Percentiles rank a stretch among this genome's conserved stretches.
phyloP scores from a whole-genome alignment of 345 rosid genomes.

The Eutrema heterophyllum region DNA sequence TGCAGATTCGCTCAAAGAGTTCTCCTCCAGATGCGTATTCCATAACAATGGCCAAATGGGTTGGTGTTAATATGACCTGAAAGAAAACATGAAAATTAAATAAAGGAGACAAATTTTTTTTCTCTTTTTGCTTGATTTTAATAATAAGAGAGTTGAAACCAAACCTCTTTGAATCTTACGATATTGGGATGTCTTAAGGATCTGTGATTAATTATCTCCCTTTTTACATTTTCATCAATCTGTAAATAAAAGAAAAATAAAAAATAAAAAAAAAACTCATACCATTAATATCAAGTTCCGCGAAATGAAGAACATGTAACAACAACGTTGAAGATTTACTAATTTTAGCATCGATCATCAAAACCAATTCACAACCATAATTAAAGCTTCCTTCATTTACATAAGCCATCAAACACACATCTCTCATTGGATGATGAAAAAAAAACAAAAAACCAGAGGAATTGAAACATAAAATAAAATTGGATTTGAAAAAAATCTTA shows the following conservation, averaged over 20 bases:
- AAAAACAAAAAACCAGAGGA: neutral
- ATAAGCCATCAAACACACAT: neutral
- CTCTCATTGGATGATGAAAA: neutral
- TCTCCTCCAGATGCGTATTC: slow-evolving; percentile 95
- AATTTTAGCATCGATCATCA: neutral
- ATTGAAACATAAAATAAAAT: neutral
- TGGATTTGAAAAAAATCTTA: neutral
- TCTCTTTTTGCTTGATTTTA: neutral
- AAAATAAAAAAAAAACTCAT: neutral
- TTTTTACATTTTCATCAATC: slow-evolving; percentile 96
- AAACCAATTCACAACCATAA: neutral
- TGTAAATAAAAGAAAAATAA: slow-evolving; percentile 23
- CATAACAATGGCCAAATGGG: slow-evolving; percentile 78
- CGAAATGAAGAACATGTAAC: neutral
- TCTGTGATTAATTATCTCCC: slow-evolving; percentile 92
- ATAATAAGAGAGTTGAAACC: slow-evolving; percentile 3
- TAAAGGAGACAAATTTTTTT: slow-evolving; percentile 7
- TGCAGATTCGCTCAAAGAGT: slow-evolving; percentile 72
- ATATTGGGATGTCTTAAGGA: slow-evolving; percentile 90
- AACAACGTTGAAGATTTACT: neutral
- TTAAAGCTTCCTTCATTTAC: neutral
- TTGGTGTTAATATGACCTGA: slow-evolving; percentile 73
- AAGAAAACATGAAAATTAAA: neutral
- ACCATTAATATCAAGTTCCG: neutral
- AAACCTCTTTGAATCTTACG: slow-evolving; percentile 89